These are phyloP conservation scores for Apiospora pterosperma DNA, from an alignment of 2,329 filamentous ascomycete genomes.

Conservation along the genomic window DNA sequence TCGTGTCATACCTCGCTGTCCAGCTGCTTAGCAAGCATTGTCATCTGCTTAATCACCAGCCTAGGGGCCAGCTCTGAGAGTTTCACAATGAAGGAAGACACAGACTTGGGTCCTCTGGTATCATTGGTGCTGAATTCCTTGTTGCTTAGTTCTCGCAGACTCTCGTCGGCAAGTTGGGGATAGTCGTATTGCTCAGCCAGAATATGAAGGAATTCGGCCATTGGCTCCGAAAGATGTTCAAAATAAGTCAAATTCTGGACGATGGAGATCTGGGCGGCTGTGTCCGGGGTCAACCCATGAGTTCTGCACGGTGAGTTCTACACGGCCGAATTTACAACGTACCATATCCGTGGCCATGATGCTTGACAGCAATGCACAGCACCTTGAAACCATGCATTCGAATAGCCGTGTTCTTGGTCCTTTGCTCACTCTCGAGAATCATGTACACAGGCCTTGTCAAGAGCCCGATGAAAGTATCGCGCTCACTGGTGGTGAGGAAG, in stretches of 20 bases:
- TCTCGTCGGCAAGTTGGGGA: slow-evolving; percentile 89
- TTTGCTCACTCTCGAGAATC: slow-evolving; percentile 88
- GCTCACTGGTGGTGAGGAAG: slow-evolving; percentile 92
- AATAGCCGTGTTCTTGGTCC: slow-evolving; percentile 83
- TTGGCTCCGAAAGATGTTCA: slow-evolving; percentile 96
- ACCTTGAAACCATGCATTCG: slow-evolving; percentile 98
- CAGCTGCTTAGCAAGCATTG: slow-evolving; percentile 86
- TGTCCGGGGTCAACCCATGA: slow-evolving; percentile 21
- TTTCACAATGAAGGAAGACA: slow-evolving; percentile 89
- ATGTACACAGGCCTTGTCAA: slow-evolving; percentile 93
- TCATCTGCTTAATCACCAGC: slow-evolving; percentile 96
- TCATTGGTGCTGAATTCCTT: slow-evolving; percentile 99
- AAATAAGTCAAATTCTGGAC: slow-evolving; percentile 98
- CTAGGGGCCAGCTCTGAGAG: slow-evolving; percentile 89
- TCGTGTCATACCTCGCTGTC: slow-evolving; percentile 72
- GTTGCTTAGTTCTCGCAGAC: slow-evolving; percentile 89
- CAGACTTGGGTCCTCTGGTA: slow-evolving; percentile 90
- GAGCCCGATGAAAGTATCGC: slow-evolving; percentile 89
- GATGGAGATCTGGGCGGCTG: slow-evolving; percentile 94
- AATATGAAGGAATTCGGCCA: slow-evolving; percentile 97
- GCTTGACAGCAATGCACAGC: slow-evolving; percentile 92
- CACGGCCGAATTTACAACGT: slow-evolving; percentile 24
- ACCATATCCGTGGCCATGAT: slow-evolving; percentile 96
- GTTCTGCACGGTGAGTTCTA: slow-evolving; percentile 13
- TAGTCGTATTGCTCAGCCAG: slow-evolving; percentile 97